Base-by-base conservation (phyloP, 352 stramenopile species). In the Globisporangium middletonii region DNA sequence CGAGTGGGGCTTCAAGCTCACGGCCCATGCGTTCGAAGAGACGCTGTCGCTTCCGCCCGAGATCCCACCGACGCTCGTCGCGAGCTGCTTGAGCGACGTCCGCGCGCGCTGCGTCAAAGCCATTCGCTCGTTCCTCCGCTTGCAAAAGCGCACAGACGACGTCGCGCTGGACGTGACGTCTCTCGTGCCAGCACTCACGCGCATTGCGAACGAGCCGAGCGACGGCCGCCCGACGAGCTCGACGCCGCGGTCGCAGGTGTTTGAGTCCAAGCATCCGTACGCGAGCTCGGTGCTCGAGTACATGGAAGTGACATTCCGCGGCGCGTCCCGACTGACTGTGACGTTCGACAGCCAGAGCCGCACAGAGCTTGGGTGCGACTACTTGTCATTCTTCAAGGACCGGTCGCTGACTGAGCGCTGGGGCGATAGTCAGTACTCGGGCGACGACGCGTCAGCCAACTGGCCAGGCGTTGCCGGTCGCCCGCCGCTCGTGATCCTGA, bases 241-340 rank as follows among this genome's bases (percentile, higher is more conserved):
- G 3, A 70, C 68, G 0, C 64, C 77, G 4, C 77, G 79, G 37
- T 75, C 64, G 2, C 77, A 94, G 53, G 67, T 77, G 35, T 88
- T 94, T 42, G 88, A 97, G 57, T 93, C 82, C 0, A 84, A 84
- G 52, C 88, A 97, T 56, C 87, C 86, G 16, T 97, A 97, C 49
- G 54, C 66, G 30, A 87, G 95, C 50, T 89, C 74, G 1, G 77
- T 91, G 35, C 64, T 79, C n/a, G 77, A 89, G 59, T 92, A 90
- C 52, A 84, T 94, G 63, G 69, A 83, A 50, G 73, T 96, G 13
- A 78, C 70, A 9, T 95, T 95, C 55, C 82, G 49, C 41, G 79
- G 79, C 13, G 84, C 84, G 5, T 79, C 76, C 2, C 69, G 53
- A 5, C 56, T 95, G 16, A 72, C 69, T 4, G 74, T 96, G 42